Evolutionary conservation across 331 rosid species (phyloP), one percentile per base, ranked within the genome.

Genomic region (Phaseolus coccineus): DNA sequence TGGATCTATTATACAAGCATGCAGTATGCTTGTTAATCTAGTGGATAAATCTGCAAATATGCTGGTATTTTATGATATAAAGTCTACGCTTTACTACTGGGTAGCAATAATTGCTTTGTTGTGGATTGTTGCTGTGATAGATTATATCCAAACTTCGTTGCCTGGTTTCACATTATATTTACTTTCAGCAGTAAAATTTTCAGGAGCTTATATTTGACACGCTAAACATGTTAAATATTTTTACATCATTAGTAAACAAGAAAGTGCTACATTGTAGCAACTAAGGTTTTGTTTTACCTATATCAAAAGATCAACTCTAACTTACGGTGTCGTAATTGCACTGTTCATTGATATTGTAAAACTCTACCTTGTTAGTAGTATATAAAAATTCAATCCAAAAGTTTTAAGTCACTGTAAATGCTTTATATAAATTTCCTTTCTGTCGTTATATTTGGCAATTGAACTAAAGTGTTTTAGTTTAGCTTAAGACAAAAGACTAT

Each of bases 1-100:
- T 67, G 47, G 35, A 79, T 47, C 25, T n/a, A 27, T 71, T 61
- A 53, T 82, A 46, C 61, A 57, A 52, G 74, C 39, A 33, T 69
- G 16, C 71, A 28, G 27, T 52, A 2, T 51, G 50, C 63, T 64
- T 79, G 53, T 51, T 22, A 78, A 50, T 8, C 63, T 42, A 57
- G 70, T 52, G 14, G 57, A 64, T 15, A 58, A 76, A 64, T 65
- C 52, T 65, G 37, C 22, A 37, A 57, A 68, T 24, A 19, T 47
- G 57, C 50, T 16, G 33, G 13, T 1, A 12, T 82, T 71, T 62
- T 19, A 51, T 71, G 35, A 39, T 25, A 44, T 47, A 37, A 25
- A 2, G 8, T 65, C 30, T 44, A 39, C 52, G 69, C 11, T 28
- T 37, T 65, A 12, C 5, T 57, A 24, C 6, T 37, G 28, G 1